These are phyloP conservation scores for Zymoseptoria tritici DNA, from an alignment of 2,329 filamentous ascomycete genomes.

Conservation along the genomic window DNA sequence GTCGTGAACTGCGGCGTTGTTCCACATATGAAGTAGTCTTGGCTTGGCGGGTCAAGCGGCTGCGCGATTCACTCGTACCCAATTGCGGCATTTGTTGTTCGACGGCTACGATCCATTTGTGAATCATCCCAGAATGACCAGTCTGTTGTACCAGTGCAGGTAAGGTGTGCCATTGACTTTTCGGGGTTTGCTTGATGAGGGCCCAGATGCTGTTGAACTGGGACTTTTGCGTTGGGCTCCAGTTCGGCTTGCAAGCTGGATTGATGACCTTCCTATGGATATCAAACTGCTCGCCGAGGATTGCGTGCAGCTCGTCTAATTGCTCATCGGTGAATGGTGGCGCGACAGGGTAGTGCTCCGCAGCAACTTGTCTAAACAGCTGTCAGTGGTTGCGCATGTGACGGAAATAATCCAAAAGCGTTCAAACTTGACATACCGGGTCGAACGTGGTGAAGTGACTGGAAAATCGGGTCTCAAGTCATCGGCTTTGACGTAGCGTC, in stretches of 20 bases:
- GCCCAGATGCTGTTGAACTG: slow-evolving; percentile 12
- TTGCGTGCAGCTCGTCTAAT: slow-evolving; percentile 10
- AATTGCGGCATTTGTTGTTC: slow-evolving; percentile 9
- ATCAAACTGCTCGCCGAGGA: slow-evolving; percentile 10
- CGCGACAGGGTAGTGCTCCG: slow-evolving; percentile 5
- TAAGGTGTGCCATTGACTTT: slow-evolving; percentile 7
- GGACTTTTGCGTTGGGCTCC: slow-evolving; percentile 13
- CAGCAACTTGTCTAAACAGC: slow-evolving; percentile 7
- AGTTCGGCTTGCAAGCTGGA: slow-evolving; percentile 11
- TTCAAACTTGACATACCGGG: slow-evolving; percentile 7
- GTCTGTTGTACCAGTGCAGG: slow-evolving; percentile 7
- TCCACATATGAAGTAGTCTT: slow-evolving; percentile 11
- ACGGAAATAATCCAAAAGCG: neutral
- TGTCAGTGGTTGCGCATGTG: slow-evolving; percentile 2
- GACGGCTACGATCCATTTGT: slow-evolving; percentile 13
- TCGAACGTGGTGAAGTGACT: slow-evolving; percentile 8
- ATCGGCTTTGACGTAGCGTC: slow-evolving; percentile 25
- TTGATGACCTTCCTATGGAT: slow-evolving; percentile 11
- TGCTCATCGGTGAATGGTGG: slow-evolving; percentile 7
- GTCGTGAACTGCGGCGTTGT: slow-evolving; percentile 16
- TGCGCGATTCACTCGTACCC: slow-evolving; percentile 1
- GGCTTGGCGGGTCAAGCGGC: slow-evolving; percentile 12
- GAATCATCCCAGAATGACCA: slow-evolving; percentile 5
- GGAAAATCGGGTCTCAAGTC: slow-evolving; percentile 10
- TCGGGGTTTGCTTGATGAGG: slow-evolving; percentile 12